phyloP scores from a whole-genome alignment of 164 flowering plant species.

The Stephania yunnanensis region DNA sequence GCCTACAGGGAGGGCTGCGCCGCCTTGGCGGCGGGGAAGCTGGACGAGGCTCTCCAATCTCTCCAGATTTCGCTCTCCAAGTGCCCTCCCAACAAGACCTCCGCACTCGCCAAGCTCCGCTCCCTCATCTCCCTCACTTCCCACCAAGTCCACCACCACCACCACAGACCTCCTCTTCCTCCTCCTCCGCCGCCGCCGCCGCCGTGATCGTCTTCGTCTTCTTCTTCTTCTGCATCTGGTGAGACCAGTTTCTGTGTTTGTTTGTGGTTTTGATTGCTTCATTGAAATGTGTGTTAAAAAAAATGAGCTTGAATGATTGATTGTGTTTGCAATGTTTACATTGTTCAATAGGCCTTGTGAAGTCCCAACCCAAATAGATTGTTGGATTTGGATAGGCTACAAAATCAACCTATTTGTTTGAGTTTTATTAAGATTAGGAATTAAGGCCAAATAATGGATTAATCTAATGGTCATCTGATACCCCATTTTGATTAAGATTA shows the following conservation, averaged over 20 bases:
- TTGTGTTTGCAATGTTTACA: too few species aligned
- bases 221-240: too few species aligned
- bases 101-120: constrained; percentile 66
- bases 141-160: constrained; percentile 33
- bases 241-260: too few species aligned
- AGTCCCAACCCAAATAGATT: too few species aligned
- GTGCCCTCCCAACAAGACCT: constrained; percentile 66
- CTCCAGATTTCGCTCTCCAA: constrained; percentile 55
- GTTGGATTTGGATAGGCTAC: too few species aligned
- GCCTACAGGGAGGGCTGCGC: constrained; percentile 70
- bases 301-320: too few species aligned
- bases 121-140: constrained; percentile 63
- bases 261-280: too few species aligned
- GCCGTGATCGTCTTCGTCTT: background rate
- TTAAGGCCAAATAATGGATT: too few species aligned
- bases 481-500: background rate
- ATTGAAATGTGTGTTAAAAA: too few species aligned
- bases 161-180: background rate
- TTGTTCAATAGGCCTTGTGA: too few species aligned
- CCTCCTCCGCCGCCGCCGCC: background rate
- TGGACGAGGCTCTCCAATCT: constrained; percentile 55
- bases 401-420: too few species aligned
- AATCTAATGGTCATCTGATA: background rate
- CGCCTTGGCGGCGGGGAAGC: constrained; percentile 61
- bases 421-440: too few species aligned